Base-by-base conservation (phyloP, 1,284 basidiomycete species). In the Sporisorium iseilematis-ciliati region DNA sequence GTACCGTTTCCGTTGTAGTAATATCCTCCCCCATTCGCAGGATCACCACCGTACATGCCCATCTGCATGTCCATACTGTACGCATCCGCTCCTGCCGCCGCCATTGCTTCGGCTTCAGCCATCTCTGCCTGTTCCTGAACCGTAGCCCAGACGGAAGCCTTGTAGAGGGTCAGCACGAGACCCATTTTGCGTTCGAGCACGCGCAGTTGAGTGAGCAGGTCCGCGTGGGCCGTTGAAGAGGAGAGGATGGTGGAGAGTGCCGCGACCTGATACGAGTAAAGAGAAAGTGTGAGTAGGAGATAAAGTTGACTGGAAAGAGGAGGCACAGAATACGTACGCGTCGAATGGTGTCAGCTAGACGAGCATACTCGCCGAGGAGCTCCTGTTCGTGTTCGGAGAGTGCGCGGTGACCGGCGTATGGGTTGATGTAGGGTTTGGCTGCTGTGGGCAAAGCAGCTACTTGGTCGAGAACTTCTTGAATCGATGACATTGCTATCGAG, bases 171-270 rank as follows among this genome's bases (percentile, higher is more conserved):
- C 18, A 84, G 75, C n/a, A 84, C 82, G 41, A 99, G 88, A 7
- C 93, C 94, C 92, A 98, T 95, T 86, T 97, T 97, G 83, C 92
- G 90, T 85, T 98, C 96, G 48, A 98, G 87, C 1, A 91, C 89
- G 43, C 95, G 89, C 43, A 99, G 85, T 61, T 92, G 91, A 45
- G 89, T 88, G n/a, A 98, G 87, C 78, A 97, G 88, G 86, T 87
- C 77, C 90, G 89, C 85, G 93, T 95, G 41, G 91, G 93, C 67
- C 88, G 89, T 71, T 91, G 91, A 79, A 38, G 82, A 85, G 25
- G 83, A 86, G 33, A 84, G 65, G 70, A 78, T 29, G 78, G 78
- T 66, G 21, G 75, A 88, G 81, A 88, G 87, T 25, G 66, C 72
- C 33, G 68, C 57, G n/a, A 64, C 63, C 78, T 51, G 43, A 59